Conservation (phyloP, 306 rosid species). For the Prunus armeniaca region DNA sequence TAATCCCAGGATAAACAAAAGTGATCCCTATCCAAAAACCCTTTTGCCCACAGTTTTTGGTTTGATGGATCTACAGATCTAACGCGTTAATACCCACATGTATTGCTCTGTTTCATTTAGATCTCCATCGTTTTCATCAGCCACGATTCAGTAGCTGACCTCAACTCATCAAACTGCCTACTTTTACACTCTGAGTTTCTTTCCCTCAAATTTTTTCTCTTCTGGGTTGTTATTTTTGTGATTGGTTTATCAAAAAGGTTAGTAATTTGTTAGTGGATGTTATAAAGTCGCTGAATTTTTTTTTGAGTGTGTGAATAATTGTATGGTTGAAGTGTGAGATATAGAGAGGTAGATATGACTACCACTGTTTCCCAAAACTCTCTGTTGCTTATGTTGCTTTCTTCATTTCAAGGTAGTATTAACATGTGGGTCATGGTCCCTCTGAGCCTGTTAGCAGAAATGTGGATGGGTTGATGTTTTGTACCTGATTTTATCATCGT, state of each 20-base stretch:
- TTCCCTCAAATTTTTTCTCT: neutral
- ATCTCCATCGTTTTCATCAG: constrained; percentile 51
- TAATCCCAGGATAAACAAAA: neutral
- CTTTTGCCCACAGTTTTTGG: constrained; percentile 38
- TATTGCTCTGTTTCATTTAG: constrained; percentile 54
- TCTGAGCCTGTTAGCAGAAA: constrained; percentile 15
- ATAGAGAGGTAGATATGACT: constrained; percentile 17
- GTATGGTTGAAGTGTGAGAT: constrained; percentile 23
- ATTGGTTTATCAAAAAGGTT: constrained; percentile 6
- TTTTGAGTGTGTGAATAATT: neutral
- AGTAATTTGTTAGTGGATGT: constrained; percentile 7
- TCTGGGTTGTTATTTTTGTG: neutral
- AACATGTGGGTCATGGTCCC: neutral
- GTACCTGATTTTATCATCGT: neutral
- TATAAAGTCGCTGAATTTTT: constrained; percentile 16
- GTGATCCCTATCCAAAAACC: constrained; percentile 37
- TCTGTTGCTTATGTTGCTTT: constrained; percentile 10
- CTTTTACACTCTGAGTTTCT: constrained; percentile 28
- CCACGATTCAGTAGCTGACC: constrained; percentile 32
- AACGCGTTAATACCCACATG: constrained; percentile 52
- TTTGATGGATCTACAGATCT: constrained; percentile 82
- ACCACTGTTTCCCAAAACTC: constrained; percentile 12
- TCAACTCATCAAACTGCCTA: constrained; percentile 29
- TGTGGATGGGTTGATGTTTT: constrained; percentile 3
- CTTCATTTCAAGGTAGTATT: constrained; percentile 12